A percentile compares a stretch with the other conserved stretches of the same genome.
Conservation (phyloP, 495 filamentous ascomycete species). For the Aspergillus asperescens region DNA sequence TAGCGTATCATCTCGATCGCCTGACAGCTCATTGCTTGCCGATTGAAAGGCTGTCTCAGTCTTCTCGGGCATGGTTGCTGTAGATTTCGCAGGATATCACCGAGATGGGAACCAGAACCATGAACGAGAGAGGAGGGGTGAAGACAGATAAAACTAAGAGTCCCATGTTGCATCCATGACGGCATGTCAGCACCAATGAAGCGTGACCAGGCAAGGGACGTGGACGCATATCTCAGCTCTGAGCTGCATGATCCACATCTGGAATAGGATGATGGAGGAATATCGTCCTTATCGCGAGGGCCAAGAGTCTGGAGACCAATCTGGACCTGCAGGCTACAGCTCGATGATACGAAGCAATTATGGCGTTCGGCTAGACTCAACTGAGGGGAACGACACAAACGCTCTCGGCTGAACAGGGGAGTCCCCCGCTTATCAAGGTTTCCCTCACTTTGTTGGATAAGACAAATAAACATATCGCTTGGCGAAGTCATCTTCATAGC, state of each 20-base stretch:
- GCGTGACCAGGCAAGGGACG: not conserved
- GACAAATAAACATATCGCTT: not conserved
- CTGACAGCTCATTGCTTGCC: constrained; percentile 5
- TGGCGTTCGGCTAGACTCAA: constrained; percentile 1
- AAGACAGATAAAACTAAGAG: not conserved
- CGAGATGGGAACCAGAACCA: not conserved
- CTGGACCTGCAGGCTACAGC: constrained; percentile 15
- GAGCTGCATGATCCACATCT: not conserved
- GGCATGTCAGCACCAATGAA: not conserved
- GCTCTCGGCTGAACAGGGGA: no score
- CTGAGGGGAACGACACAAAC: not conserved
- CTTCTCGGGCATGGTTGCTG: constrained; percentile 13
- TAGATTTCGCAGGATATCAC: not conserved
- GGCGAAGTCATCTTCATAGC: not conserved
- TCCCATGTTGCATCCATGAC: not conserved
- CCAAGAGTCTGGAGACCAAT: constrained; percentile 22
- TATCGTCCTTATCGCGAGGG: constrained; percentile 4
- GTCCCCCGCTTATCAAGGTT: constrained; percentile 1
- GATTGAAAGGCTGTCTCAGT: constrained; percentile 5
- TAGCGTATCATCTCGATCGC: constrained; percentile 26
- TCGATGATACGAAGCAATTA: constrained; percentile 9
- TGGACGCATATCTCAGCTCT: not conserved
- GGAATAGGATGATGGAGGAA: not conserved
- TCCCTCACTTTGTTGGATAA: no score
- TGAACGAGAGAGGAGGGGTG: not conserved